These are phyloP conservation scores for Colletotrichum noveboracense DNA, from an alignment of 2,329 filamentous ascomycete genomes.

Conservation along the genomic window DNA sequence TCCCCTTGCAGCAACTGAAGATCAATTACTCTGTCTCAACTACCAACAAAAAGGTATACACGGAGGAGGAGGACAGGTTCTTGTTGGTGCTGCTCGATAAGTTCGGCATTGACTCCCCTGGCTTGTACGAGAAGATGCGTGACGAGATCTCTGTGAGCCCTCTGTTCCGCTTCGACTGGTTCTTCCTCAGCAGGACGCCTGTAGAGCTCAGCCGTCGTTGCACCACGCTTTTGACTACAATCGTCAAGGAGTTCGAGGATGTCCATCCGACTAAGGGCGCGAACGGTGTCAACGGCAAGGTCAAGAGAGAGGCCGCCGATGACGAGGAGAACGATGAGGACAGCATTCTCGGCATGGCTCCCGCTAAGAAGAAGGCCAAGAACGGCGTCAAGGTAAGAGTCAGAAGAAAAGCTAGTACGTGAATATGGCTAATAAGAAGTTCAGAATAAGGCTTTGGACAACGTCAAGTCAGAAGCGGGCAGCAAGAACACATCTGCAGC, in stretches of 20 bases:
- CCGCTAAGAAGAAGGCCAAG: slow-evolving; percentile 95
- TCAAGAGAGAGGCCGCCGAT: slow-evolving; percentile 74
- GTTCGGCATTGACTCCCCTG: slow-evolving; percentile 89
- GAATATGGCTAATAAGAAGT: not conserved
- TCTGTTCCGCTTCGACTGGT: slow-evolving; percentile 98
- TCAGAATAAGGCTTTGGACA: slow-evolving; percentile 93
- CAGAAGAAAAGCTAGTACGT: slow-evolving; percentile 21
- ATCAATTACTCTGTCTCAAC: slow-evolving; percentile 99
- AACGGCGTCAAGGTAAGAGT: slow-evolving; percentile 82
- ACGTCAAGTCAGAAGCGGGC: slow-evolving; percentile 73
- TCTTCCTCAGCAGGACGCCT: slow-evolving; percentile 93
- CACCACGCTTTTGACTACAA: slow-evolving; percentile 91
- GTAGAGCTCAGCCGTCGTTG: slow-evolving; percentile 92
- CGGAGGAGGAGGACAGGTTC: slow-evolving; percentile 97
- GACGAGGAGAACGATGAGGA: slow-evolving; percentile 88
- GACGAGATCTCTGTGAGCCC: slow-evolving; percentile 95
- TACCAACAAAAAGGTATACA: slow-evolving; percentile 99
- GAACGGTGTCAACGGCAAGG: slow-evolving; percentile 70
- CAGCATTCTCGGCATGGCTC: slow-evolving; percentile 77
- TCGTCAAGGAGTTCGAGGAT: slow-evolving; percentile 92
- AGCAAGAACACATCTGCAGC: slow-evolving; percentile 79
- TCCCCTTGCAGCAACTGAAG: slow-evolving; percentile 95
- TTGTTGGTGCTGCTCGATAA: slow-evolving; percentile 91
- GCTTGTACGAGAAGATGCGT: slow-evolving; percentile 91
- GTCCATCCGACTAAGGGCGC: slow-evolving; percentile 52